phyloP scores from a whole-genome alignment of 2,329 filamentous ascomycete genomes.

The Ceratocystis smalleyi region DNA sequence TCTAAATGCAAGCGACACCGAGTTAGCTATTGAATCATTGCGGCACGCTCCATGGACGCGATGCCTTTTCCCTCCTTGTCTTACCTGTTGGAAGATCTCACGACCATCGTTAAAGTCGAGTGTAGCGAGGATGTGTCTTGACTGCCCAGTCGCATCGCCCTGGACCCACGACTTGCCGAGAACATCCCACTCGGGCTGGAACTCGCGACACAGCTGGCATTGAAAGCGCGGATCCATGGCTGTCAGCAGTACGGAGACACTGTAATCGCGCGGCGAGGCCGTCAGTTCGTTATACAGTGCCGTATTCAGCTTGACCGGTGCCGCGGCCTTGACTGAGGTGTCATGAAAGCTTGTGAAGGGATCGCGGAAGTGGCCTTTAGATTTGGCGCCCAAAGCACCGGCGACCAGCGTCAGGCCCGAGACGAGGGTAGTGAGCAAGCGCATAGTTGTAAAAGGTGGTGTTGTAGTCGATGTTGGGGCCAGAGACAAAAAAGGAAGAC shows the following conservation, averaged over 20 bases:
- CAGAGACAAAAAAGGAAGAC: neutral
- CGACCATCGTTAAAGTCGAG: slow-evolving; percentile 80
- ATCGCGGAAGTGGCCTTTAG: slow-evolving; percentile 37
- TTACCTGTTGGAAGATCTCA: slow-evolving; percentile 71
- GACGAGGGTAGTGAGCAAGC: slow-evolving; percentile 47
- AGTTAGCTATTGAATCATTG: neutral
- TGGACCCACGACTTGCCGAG: slow-evolving; percentile 74
- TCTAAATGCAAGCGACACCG: slow-evolving; percentile 33
- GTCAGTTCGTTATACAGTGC: slow-evolving; percentile 60
- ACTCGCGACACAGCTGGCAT: slow-evolving; percentile 74
- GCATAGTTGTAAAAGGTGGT: slow-evolving; percentile 41
- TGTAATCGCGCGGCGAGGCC: slow-evolving; percentile 65
- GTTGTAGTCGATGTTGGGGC: neutral
- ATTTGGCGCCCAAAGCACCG: slow-evolving; percentile 47
- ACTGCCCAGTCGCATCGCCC: slow-evolving; percentile 61
- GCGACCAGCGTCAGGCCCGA: slow-evolving; percentile 47
- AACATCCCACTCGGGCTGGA: slow-evolving; percentile 88
- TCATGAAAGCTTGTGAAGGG: slow-evolving; percentile 57
- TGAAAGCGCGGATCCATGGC: slow-evolving; percentile 71
- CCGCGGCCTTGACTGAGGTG: slow-evolving; percentile 45
- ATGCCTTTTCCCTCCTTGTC: slow-evolving; percentile 35
- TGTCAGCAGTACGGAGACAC: slow-evolving; percentile 67
- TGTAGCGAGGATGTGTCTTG: slow-evolving; percentile 61
- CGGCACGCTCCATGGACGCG: neutral
- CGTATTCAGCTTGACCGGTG: slow-evolving; percentile 67